These are phyloP conservation scores for Cystobasidium sp. DNA, from an alignment of 1,284 basidiomycete genomes.

Conservation along the genomic window DNA sequence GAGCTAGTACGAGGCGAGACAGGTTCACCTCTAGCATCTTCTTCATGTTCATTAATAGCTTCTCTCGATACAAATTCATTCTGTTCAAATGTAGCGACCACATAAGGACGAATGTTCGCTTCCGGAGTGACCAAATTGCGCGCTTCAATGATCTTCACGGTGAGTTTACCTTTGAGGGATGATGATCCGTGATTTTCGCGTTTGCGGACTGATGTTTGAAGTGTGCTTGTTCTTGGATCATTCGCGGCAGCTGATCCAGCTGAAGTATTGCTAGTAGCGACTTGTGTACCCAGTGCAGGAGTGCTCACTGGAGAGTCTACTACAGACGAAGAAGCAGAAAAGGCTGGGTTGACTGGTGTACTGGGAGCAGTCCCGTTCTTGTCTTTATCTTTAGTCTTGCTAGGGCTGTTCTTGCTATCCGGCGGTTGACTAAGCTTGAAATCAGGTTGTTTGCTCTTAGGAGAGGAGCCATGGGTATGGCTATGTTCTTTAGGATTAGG, in stretches of 20 bases:
- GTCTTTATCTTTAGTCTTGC: background rate
- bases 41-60: slow-evolving; percentile 80
- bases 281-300: background rate
- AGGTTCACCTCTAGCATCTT: slow-evolving; percentile 79
- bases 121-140: slow-evolving; percentile 78
- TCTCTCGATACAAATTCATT: slow-evolving; percentile 97
- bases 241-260: slow-evolving; percentile 9
- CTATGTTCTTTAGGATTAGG: slow-evolving; percentile 30
- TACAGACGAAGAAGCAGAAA: background rate
- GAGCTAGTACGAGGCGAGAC: slow-evolving; percentile 56
- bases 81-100: slow-evolving; percentile 97
- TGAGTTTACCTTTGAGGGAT: slow-evolving; percentile 69
- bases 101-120: slow-evolving; percentile 76
- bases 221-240: slow-evolving; percentile 2
- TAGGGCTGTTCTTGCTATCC: slow-evolving; percentile 23
- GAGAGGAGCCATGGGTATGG: background rate
- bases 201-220: slow-evolving; percentile 26
- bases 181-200: slow-evolving; percentile 16
- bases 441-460: slow-evolving; percentile 26
- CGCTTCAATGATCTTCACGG: slow-evolving; percentile 93
- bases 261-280: background rate
- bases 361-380: background rate
- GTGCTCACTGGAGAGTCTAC: background rate
- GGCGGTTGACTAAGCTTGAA: slow-evolving; percentile 42
- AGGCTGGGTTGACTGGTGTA: background rate